Evolutionary conservation across 2,329 filamentous ascomycete genomes (phyloP).

Genomic region (Tetracladium maxilliforme): DNA sequence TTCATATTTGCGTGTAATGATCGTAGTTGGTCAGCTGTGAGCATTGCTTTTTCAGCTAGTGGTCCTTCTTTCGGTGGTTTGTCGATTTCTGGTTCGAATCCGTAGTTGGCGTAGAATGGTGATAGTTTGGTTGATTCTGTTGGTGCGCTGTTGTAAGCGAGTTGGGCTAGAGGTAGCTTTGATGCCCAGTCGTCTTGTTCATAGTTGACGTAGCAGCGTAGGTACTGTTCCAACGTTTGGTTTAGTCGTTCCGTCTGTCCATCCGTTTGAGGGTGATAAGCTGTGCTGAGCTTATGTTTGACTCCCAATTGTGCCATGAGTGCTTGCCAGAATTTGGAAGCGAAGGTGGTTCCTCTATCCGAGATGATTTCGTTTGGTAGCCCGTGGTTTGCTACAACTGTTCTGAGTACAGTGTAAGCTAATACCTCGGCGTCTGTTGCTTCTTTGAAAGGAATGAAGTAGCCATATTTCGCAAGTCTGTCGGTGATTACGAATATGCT

Average conservation of each 20-base stretch:
- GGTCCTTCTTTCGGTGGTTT: no score
- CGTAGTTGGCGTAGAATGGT: constrained; percentile 5
- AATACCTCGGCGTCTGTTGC: no score
- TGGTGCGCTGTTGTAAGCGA: constrained; percentile 5
- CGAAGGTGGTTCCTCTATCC: constrained; percentile 6
- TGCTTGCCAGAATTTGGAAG: constrained; percentile 6
- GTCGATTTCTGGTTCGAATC: no score
- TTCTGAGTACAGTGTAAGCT: no score
- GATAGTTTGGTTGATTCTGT: constrained; percentile 4
- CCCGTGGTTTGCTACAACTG: no score
- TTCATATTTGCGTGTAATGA: no score
- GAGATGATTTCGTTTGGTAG: constrained; percentile 4
- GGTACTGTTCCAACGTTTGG: constrained; percentile 6
- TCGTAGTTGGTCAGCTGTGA: no score
- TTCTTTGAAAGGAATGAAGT: no score
- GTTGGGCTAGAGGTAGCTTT: constrained; percentile 6
- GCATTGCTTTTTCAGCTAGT: no score
- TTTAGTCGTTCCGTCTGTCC: constrained; percentile 8
- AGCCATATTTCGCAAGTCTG: no score
- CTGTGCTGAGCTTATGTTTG: constrained; percentile 3
- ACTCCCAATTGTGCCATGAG: constrained; percentile 3
- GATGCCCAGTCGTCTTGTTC: constrained; percentile 8
- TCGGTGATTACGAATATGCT: no score
- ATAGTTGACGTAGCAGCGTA: constrained; percentile 6
- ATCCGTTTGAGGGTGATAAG: constrained; percentile 7